These are phyloP conservation scores for Aaosphaeria pasadenensis DNA, from an alignment of 2,329 filamentous ascomycete genomes.

Conservation along the genomic window DNA sequence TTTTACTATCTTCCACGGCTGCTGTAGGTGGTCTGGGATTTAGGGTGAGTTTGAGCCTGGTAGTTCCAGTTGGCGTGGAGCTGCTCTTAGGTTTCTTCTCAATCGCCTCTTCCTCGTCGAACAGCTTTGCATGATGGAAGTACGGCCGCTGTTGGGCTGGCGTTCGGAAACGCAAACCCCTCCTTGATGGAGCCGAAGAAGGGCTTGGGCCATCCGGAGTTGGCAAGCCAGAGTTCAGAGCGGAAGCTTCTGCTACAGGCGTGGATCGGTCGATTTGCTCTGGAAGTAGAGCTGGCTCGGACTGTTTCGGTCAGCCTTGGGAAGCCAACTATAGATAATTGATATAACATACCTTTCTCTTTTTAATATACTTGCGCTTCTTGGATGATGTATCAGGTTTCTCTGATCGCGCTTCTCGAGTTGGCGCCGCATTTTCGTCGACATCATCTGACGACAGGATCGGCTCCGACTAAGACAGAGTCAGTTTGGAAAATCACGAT, in stretches of 20 bases:
- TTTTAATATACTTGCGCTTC: too few species aligned
- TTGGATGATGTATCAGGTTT: too few species aligned
- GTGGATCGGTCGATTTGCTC: background rate
- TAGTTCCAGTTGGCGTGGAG: background rate
- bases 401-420: background rate
- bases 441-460: background rate
- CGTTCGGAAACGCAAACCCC: constrained; percentile 30
- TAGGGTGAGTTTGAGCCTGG: too few species aligned
- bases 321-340: too few species aligned
- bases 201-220: constrained; percentile 18
- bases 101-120: constrained; percentile 17
- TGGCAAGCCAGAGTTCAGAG: constrained; percentile 8
- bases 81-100: background rate
- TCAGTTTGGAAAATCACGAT: too few species aligned
- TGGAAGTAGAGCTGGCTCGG: constrained; percentile 7
- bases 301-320: constrained; percentile 9
- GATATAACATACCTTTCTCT: too few species aligned
- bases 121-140: constrained; percentile 30
- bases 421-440: too few species aligned
- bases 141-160: constrained; percentile 35
- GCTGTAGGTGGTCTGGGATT: too few species aligned
- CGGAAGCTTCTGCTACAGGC: background rate
- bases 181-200: constrained; percentile 20
- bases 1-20: too few species aligned
- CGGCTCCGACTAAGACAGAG: background rate